Conservation (phyloP, 2,329 filamentous ascomycete genomes). For the Rhynchosporium secalis region DNA sequence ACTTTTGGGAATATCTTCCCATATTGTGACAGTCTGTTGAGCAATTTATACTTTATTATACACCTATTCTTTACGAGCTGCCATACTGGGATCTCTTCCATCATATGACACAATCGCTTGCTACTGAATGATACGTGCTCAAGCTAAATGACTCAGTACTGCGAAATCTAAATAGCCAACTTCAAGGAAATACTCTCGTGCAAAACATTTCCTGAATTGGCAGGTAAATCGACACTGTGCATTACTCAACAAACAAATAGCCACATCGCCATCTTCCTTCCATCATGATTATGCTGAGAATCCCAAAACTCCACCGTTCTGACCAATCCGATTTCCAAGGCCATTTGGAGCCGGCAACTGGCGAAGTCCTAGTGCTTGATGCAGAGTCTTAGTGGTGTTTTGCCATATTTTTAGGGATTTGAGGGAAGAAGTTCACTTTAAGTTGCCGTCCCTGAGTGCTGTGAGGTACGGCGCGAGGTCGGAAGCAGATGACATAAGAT, state of each 20-base stretch:
- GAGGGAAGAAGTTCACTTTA: slow-evolving; percentile 18
- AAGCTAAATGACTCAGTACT: neutral
- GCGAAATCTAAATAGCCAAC: slow-evolving; percentile 13
- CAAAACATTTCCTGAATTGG: slow-evolving; percentile 12
- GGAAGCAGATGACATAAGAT: slow-evolving; percentile 19
- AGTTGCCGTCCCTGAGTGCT: slow-evolving; percentile 17
- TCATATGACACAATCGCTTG: no score
- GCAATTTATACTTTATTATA: no score
- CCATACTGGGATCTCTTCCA: no score
- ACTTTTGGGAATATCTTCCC: no score
- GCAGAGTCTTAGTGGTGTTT: neutral
- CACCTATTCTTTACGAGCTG: no score
- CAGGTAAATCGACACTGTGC: slow-evolving; percentile 21
- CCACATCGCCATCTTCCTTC: slow-evolving; percentile 22
- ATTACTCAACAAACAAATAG: slow-evolving; percentile 22
- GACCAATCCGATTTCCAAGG: slow-evolving; percentile 20
- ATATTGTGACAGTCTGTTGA: no score
- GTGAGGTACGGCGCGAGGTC: slow-evolving; percentile 23
- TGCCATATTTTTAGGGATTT: slow-evolving; percentile 16
- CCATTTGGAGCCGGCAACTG: neutral
- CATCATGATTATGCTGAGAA: slow-evolving; percentile 22
- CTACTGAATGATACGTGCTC: no score
- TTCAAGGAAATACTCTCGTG: slow-evolving; percentile 13
- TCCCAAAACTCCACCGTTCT: slow-evolving; percentile 25
- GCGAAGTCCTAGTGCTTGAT: slow-evolving; percentile 22